A percentile compares a stretch with the other conserved stretches of the same genome.
phyloP scores from a whole-genome alignment of 2,329 filamentous ascomycete species.

The Ophiostoma pallidulum region DNA sequence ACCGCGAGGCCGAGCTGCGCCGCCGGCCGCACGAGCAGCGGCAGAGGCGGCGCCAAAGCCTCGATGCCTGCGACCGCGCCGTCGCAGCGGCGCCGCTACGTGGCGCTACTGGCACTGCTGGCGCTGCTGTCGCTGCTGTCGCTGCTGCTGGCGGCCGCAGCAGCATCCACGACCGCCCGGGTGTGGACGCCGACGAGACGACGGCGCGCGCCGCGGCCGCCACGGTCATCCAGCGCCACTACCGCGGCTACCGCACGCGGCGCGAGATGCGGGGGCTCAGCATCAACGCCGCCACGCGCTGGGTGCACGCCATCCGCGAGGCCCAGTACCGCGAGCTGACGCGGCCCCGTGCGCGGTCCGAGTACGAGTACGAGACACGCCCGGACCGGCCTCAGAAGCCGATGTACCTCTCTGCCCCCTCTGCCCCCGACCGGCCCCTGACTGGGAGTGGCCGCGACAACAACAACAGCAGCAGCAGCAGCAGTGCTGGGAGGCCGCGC shows the following conservation, averaged over 20 bases:
- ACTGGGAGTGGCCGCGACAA: background rate
- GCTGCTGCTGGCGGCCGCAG: conserved; percentile 1
- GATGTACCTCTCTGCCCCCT: conserved; percentile 7
- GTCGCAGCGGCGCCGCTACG: too few relatives aligned
- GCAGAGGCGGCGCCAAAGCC: conserved; percentile 12
- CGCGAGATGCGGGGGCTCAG: conserved; percentile 60
- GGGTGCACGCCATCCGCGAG: conserved; percentile 57
- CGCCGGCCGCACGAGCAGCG: conserved; percentile 30
- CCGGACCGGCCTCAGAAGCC: too few relatives aligned
- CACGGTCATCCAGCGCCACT: conserved; percentile 57
- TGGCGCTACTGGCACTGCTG: too few relatives aligned
- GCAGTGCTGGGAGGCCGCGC: too few relatives aligned
- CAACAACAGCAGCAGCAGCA: too few relatives aligned
- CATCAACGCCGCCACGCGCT: conserved; percentile 60
- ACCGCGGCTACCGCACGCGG: conserved; percentile 65
- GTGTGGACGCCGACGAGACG: too few relatives aligned
- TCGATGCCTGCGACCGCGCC: conserved; percentile 8
- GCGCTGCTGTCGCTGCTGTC: background rate
- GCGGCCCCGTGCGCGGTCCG: conserved; percentile 31
- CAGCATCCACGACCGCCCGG: background rate
- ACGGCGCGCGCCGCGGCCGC: conserved; percentile 36
- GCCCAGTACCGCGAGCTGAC: conserved; percentile 44
- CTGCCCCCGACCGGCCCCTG: background rate
- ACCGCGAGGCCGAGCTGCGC: conserved; percentile 35
- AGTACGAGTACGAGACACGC: too few relatives aligned